Percentiles rank a stretch among this genome's conserved stretches.
Evolutionary conservation across 2,329 filamentous ascomycete species (phyloP).

Genomic region (Penicillium oxalicum): DNA sequence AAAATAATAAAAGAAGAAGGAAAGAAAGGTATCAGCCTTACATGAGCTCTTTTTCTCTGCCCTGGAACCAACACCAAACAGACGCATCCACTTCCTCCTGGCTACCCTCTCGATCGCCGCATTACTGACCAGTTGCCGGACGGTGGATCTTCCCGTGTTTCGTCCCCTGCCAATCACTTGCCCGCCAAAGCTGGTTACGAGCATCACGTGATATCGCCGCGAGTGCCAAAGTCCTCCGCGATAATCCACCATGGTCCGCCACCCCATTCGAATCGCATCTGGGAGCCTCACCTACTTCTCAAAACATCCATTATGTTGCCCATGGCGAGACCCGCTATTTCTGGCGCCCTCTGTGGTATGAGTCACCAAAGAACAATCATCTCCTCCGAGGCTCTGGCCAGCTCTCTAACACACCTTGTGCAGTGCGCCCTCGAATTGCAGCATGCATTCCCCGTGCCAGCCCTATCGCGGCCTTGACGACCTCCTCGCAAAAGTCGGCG

Average conservation of each 20-base stretch:
- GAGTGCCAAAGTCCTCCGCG: constrained; percentile 17
- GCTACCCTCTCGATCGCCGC: too few species aligned
- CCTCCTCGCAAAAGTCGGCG: constrained; percentile 39
- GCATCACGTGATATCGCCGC: constrained; percentile 11
- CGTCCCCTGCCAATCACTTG: not conserved
- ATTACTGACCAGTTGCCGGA: not conserved
- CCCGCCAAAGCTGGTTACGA: not conserved
- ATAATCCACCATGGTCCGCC: constrained; percentile 14
- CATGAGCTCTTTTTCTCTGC: too few species aligned
- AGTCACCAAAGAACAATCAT: not conserved
- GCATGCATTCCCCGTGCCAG: constrained; percentile 31
- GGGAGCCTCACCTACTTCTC: not conserved
- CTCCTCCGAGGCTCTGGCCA: not conserved
- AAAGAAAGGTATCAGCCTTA: too few species aligned
- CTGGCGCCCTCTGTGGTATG: constrained; percentile 26
- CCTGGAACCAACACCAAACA: too few species aligned
- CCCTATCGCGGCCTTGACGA: constrained; percentile 37
- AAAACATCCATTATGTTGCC: constrained; percentile 21
- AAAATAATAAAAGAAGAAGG: too few species aligned
- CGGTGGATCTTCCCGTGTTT: not conserved
- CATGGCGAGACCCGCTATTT: constrained; percentile 22
- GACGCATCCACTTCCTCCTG: too few species aligned
- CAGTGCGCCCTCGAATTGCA: constrained; percentile 25
- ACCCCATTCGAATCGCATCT: constrained; percentile 8
- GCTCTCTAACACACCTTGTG: constrained; percentile 10